These are phyloP conservation scores for Cadophora luteo-olivacea DNA, from an alignment of 2,329 filamentous ascomycete species.

Conservation along the genomic window DNA sequence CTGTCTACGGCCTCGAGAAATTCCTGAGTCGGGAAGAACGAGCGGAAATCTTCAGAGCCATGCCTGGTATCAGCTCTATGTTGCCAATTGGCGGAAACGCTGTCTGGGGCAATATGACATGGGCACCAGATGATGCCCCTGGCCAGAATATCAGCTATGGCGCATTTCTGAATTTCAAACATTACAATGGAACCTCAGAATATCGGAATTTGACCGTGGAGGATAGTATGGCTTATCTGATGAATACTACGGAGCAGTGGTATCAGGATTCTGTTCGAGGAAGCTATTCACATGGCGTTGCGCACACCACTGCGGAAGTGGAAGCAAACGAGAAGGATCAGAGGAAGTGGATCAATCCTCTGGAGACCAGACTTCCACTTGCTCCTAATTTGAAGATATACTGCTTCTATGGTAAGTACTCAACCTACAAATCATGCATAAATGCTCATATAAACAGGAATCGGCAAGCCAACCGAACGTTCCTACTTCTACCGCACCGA, in stretches of 20 bases:
- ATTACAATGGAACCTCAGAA: conserved; percentile 67
- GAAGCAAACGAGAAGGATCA: conserved; percentile 80
- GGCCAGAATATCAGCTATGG: conserved; percentile 79
- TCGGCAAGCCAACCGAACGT: conserved; percentile 92
- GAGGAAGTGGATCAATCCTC: conserved; percentile 91
- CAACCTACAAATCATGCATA: not conserved
- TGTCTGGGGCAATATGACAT: conserved; percentile 90
- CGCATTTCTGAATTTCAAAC: conserved; percentile 83
- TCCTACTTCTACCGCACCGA: conserved; percentile 85
- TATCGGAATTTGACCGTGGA: conserved; percentile 81
- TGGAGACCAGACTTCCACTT: conserved; percentile 85
- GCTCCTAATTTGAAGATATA: conserved; percentile 93
- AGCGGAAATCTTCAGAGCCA: conserved; percentile 91
- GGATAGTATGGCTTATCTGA: conserved; percentile 78
- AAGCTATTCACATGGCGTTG: conserved; percentile 89
- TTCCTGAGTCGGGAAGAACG: conserved; percentile 91
- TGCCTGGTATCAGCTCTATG: conserved; percentile 98
- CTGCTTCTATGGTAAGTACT: conserved; percentile 81
- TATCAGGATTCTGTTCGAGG: conserved; percentile 75
- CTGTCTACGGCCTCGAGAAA: conserved; percentile 95
- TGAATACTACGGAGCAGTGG: conserved; percentile 83
- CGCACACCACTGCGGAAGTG: conserved; percentile 79
- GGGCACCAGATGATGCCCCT: conserved; percentile 85
- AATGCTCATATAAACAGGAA: conserved; percentile 48
- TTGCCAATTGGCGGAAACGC: conserved; percentile 90